Evolutionary conservation across 257 asterid genomes (phyloP).

Genomic region (Jaltomata sinuosa): DNA sequence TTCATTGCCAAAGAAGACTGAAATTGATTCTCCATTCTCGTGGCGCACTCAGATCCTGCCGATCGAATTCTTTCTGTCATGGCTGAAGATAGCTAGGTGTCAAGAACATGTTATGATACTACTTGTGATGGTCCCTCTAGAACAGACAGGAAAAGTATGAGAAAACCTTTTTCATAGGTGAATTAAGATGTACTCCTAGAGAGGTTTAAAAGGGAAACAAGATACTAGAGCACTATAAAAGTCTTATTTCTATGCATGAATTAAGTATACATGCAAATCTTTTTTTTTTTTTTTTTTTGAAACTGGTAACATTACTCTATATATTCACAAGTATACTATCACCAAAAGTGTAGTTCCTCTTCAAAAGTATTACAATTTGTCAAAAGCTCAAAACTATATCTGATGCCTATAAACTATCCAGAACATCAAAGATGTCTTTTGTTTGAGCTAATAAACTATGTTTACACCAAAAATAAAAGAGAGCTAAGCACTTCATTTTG

Average conservation of each 20-base stretch:
- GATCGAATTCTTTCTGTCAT: neutral
- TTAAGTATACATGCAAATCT: neutral
- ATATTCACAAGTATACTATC: no score
- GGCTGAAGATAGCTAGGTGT: neutral
- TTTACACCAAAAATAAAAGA: no score
- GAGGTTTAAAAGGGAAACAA: neutral
- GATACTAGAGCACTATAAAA: neutral
- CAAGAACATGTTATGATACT: neutral
- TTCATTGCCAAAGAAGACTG: neutral
- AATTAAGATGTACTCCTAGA: neutral
- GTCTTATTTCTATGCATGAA: neutral
- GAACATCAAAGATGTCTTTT: no score
- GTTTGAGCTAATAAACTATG: no score
- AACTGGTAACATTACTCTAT: no score
- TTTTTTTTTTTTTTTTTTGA: no score
- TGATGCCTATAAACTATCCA: no score
- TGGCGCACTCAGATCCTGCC: neutral
- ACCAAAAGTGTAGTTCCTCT: no score
- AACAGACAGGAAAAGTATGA: neutral
- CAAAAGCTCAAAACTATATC: no score
- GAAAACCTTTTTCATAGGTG: neutral
- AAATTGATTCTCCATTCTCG: neutral
- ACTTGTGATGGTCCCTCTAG: neutral
- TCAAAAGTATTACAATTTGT: no score
- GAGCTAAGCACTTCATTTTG: no score